These are phyloP conservation scores for Rhizophora mangle DNA, from an alignment of 345 rosid species.

Conservation along the genomic window DNA sequence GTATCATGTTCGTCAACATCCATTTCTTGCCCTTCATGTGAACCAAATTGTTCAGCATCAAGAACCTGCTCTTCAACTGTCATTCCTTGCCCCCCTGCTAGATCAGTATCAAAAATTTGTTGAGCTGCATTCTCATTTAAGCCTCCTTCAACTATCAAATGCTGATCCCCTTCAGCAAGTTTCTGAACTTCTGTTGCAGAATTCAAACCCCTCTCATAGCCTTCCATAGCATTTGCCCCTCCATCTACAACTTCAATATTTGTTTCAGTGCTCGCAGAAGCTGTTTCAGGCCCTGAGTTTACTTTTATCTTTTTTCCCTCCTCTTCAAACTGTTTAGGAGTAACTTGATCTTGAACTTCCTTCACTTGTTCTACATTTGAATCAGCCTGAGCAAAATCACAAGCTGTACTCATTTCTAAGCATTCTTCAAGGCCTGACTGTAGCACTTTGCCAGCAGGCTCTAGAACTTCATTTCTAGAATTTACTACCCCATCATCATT, in stretches of 20 bases:
- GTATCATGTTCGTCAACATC: constrained; percentile 38
- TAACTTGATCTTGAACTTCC: constrained; percentile 34
- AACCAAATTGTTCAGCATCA: constrained; percentile 29
- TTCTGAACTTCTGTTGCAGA: constrained; percentile 1
- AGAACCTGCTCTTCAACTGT: constrained; percentile 24
- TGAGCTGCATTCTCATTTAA: constrained; percentile 1
- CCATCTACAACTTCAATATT: constrained; percentile 3
- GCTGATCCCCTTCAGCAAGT: constrained; percentile 10
- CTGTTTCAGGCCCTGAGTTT: constrained; percentile 20
- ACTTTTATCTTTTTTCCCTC: constrained; percentile 9
- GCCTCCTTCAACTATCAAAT: constrained; percentile 5
- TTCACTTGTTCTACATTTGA: constrained; percentile 22
- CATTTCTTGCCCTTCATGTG: constrained; percentile 34
- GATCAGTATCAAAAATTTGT: constrained; percentile 11
- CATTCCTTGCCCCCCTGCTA: constrained; percentile 17
- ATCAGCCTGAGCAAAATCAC: constrained; percentile 21
- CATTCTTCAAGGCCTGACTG: constrained; percentile 1
- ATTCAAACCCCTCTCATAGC: constrained; percentile 5
- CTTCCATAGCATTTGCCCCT: constrained; percentile 8
- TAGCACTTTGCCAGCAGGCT: constrained; percentile 8
- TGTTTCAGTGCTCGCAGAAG: background rate
- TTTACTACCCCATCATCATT: background rate
- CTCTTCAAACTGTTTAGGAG: constrained; percentile 17
- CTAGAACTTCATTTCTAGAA: background rate
- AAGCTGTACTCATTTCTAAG: constrained; percentile 9